Conservation (phyloP, 2,329 filamentous ascomycete genomes). For the Talaromyces sp. region DNA sequence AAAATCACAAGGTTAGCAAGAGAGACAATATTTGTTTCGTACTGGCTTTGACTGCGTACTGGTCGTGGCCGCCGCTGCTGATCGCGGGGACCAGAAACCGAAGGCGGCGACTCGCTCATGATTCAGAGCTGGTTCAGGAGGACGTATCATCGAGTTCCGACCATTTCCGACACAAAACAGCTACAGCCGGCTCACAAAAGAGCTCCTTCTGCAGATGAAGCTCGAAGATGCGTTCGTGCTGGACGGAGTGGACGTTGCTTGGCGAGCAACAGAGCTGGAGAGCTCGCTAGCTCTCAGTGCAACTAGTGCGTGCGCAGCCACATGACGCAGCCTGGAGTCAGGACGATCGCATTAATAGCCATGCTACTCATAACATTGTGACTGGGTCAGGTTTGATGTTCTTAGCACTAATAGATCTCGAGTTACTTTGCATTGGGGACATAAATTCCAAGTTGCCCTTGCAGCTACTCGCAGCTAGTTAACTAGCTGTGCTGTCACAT, state of each 20-base stretch:
- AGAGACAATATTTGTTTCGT: not conserved
- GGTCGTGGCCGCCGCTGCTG: constrained; percentile 26
- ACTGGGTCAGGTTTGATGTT: not conserved
- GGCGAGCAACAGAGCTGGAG: not conserved
- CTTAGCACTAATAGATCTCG: not conserved
- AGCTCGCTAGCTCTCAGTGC: not conserved
- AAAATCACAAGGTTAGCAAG: not conserved
- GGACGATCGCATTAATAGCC: not conserved
- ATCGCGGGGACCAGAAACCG: not conserved
- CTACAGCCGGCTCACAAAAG: not conserved
- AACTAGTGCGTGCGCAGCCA: not conserved
- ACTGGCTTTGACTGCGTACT: constrained; percentile 4
- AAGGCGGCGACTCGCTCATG: constrained; percentile 6
- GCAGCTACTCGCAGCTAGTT: too few species aligned
- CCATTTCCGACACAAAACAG: not conserved
- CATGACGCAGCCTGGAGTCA: not conserved
- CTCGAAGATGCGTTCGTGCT: not conserved
- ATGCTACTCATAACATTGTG: not conserved
- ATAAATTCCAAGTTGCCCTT: too few species aligned
- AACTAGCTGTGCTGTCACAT: not conserved
- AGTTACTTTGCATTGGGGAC: not conserved
- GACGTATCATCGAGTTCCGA: not conserved
- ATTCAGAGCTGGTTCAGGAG: not conserved
- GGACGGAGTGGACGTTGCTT: not conserved
- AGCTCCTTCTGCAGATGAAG: not conserved